phyloP scores from a whole-genome alignment of 2,329 filamentous ascomycete genomes.

The Blastomyces gilchristii region DNA sequence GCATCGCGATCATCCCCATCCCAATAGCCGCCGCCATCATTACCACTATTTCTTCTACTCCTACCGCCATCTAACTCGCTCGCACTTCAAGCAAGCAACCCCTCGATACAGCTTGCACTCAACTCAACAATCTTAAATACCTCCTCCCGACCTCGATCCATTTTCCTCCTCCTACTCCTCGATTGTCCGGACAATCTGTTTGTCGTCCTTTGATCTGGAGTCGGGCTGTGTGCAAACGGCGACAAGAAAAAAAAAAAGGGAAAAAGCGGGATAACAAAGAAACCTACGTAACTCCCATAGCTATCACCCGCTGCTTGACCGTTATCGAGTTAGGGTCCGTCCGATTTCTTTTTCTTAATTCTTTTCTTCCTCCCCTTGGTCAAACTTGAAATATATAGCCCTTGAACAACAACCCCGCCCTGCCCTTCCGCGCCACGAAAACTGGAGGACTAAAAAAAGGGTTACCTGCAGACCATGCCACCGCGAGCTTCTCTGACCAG shows the following conservation, averaged over 20 bases:
- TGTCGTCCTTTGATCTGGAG: neutral
- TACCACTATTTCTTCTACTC: neutral
- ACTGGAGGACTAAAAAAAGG: neutral
- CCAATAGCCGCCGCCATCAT: neutral
- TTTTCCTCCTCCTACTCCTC: neutral
- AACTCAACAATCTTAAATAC: neutral
- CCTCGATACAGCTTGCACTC: neutral
- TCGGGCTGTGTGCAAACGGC: neutral
- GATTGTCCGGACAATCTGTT: neutral
- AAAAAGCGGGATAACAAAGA: neutral
- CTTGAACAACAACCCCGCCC: neutral
- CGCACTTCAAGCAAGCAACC: neutral
- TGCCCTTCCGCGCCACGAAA: neutral
- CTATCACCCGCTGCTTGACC: neutral
- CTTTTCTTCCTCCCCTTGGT: neutral
- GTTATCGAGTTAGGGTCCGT: neutral
- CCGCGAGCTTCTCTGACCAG: conserved; percentile 76
- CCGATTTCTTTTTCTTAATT: no score
- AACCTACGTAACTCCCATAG: neutral
- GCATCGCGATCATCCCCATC: neutral
- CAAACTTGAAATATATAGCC: neutral
- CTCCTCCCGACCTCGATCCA: neutral
- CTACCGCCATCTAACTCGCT: neutral
- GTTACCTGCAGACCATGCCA: conserved; percentile 53
- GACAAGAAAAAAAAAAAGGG: no score